A percentile compares a stretch with the other conserved stretches of the same genome.
These are phyloP conservation scores for Chlorella variabilis DNA, from an alignment of 163 green algal genomes.

Conservation along the genomic window DNA sequence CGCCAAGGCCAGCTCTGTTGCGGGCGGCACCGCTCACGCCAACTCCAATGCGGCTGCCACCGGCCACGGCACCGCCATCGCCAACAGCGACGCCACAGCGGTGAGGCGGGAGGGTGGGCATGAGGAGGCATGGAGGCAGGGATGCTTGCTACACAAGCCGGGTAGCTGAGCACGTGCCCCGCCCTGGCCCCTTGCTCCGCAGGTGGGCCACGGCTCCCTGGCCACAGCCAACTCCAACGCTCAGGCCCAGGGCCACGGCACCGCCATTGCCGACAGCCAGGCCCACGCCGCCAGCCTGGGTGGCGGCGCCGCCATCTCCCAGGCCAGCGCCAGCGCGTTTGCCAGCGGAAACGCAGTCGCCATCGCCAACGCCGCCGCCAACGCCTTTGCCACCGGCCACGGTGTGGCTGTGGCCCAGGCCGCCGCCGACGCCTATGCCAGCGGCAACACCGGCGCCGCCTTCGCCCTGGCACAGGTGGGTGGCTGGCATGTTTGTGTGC, in stretches of 20 bases:
- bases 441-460: background rate
- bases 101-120: background rate
- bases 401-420: background rate
- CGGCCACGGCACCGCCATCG: background rate
- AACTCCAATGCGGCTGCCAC: background rate
- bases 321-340: slow-evolving; percentile 2
- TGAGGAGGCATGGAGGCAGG: no score
- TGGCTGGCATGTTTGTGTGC: background rate
- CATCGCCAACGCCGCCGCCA: background rate
- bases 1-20: background rate
- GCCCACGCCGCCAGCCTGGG: background rate
- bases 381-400: background rate
- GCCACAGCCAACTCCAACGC: background rate
- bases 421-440: background rate
- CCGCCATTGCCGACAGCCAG: background rate
- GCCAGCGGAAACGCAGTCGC: background rate
- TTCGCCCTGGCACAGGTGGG: background rate
- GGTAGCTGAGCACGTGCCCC: background rate
- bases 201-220: background rate
- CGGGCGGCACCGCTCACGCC: background rate
- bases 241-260: background rate
- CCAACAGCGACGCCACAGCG: background rate
- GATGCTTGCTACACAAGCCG: no score
- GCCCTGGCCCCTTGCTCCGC: background rate
- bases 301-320: background rate